These are phyloP conservation scores for Porodaedalea pini DNA, from an alignment of 1,284 basidiomycete genomes.

Conservation along the genomic window DNA sequence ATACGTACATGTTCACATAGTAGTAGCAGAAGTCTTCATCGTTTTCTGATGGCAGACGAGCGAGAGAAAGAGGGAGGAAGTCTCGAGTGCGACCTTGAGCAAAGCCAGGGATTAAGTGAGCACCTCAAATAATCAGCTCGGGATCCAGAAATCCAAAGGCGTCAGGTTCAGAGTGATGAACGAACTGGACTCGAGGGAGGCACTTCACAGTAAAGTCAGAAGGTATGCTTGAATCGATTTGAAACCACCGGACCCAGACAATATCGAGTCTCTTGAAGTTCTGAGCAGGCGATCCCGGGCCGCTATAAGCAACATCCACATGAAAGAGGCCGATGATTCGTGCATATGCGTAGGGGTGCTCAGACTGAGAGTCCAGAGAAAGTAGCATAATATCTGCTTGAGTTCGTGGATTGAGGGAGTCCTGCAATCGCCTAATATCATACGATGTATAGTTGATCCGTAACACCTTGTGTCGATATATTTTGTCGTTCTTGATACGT, in stretches of 20 bases:
- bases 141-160: slow-evolving; percentile 20
- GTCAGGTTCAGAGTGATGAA: not conserved
- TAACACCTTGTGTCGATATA: slow-evolving; percentile 34
- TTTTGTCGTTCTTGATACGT: slow-evolving; percentile 22
- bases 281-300: slow-evolving; percentile 29
- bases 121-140: not conserved
- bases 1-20: no score
- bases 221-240: not conserved
- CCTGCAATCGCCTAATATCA: slow-evolving; percentile 36
- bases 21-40: no score
- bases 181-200: slow-evolving; percentile 24
- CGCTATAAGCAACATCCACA: not conserved
- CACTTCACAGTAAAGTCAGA: not conserved
- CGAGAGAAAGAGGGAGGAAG: no score
- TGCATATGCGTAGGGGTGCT: slow-evolving; percentile 25
- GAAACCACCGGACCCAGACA: no score
- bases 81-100: no score
- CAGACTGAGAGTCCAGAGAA: slow-evolving; percentile 25
- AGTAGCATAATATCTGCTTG: no score
- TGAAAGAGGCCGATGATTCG: slow-evolving; percentile 23
- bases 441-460: slow-evolving; percentile 45
- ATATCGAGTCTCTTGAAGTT: slow-evolving; percentile 34
- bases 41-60: no score
- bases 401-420: slow-evolving; percentile 35
- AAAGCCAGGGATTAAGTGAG: no score